A percentile compares a stretch with the other conserved stretches of the same genome.
These are phyloP conservation scores for Blastobotrys apis DNA, from an alignment of 1,139 yeast genomes.

Conservation along the genomic window DNA sequence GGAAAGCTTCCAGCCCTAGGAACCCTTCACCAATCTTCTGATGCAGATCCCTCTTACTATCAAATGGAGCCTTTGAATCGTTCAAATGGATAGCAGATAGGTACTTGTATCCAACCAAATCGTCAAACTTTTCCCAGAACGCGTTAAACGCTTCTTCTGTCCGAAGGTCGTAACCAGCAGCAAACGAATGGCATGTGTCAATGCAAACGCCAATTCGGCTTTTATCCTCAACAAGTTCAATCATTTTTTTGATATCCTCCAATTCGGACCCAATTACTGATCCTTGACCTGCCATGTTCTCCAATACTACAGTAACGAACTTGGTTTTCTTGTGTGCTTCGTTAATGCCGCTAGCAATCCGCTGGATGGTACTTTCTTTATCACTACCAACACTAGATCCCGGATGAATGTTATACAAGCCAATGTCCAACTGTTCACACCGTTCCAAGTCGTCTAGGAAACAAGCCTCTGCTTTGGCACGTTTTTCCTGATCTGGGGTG, in stretches of 20 bases:
- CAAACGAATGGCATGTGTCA: constrained; percentile 93
- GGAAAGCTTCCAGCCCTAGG: constrained; percentile 77
- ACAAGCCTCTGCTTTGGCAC: constrained; percentile 68
- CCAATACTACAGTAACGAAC: constrained; percentile 83
- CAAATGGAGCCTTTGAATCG: constrained; percentile 91
- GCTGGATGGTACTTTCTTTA: constrained; percentile 56
- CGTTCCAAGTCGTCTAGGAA: constrained; percentile 81
- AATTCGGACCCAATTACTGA: constrained; percentile 79
- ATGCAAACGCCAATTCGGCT: constrained; percentile 86
- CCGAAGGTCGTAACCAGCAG: constrained; percentile 91
- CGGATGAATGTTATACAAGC: constrained; percentile 89
- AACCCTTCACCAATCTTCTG: constrained; percentile 88
- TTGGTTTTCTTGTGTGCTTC: constrained; percentile 66
- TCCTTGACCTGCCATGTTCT: constrained; percentile 98
- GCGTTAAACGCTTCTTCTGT: constrained; percentile 50
- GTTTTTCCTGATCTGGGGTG: constrained; percentile 80
- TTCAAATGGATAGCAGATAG: constrained; percentile 80
- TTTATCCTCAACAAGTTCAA: constrained; percentile 71
- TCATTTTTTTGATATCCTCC: constrained; percentile 71
- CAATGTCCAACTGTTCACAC: constrained; percentile 81
- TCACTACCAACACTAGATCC: constrained; percentile 76
- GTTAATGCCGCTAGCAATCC: constrained; percentile 75
- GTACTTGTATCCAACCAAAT: constrained; percentile 66
- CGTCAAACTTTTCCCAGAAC: constrained; percentile 75
- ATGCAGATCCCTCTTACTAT: constrained; percentile 87